Evolutionary conservation across 345 rosid species (phyloP), one percentile per base, ranked within the genome.

Genomic region (Microcos paniculata): DNA sequence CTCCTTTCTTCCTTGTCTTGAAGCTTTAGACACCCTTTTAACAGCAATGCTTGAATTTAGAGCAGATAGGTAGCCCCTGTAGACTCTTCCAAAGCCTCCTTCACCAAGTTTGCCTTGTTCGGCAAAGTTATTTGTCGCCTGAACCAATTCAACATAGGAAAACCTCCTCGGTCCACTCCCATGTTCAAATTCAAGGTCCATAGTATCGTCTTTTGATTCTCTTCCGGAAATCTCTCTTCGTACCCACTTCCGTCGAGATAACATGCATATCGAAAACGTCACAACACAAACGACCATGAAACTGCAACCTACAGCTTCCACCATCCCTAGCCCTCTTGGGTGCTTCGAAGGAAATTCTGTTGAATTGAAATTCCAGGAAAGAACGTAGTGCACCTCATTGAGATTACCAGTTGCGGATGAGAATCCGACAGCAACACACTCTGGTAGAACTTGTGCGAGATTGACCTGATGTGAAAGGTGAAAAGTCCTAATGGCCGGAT

Each of bases 41-140:
- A 80, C 80, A 0, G 83, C 73, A 6, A 80, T 46, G 19, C 35
- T 4, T 4, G 15, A 6, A 57, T 62, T 62, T 1, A 42, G 23
- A 14, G 51, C 70, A 28, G 30, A 43, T 18, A 76, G 33, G 18
- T 55, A 46, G 13, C 83, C 83, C 24, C 16, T 23, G 58, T 76
- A 76, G 35, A 80, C 79, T 16, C 68, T 53, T 0, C 79, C 82
- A 48, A 80, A 80, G 12, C 79, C 83, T n/a, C 77, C 83, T 21
- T 80, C 83, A 13, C 80, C 80, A 13, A 76, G 83, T 43, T 51
- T 19, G 15, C 65, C 45, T 33, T 71, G 68, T 1, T 72, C 42
- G 1, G 49, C 43, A 24, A 76, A 80, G 15, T 76, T 63, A 33
- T 58, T 13, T 0, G 79, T 76, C 2, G 72, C 72, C 24, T 24